Evolutionary conservation across 192 early-diverging fungal genomes (phyloP), one percentile per base, ranked within the genome.

Genomic region (Linnemannia hyalina): DNA sequence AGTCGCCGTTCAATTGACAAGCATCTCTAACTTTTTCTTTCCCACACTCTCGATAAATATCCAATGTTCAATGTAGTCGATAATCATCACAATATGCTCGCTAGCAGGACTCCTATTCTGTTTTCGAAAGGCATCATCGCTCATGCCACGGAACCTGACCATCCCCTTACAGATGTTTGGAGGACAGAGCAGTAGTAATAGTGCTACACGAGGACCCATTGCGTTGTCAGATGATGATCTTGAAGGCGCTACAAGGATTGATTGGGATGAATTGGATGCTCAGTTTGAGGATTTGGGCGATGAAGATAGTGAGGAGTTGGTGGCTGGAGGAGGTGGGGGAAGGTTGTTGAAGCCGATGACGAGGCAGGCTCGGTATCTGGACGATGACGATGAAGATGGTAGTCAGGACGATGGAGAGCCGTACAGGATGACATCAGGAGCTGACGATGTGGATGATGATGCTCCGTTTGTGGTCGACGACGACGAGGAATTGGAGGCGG

Each of bases 171-270:
- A 83, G 38, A 74, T 77, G 72, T 83, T 83, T 77, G 55, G 68
- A 13, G 60, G 76, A 41, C 73, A 77, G 47, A 76, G 52, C 63
- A 65, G 23, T 41, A 23, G 49, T 41, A 36, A 26, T 20, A 6
- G 20, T 20, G 65, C 46, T 6, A 29, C 74, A 73, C 79, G 84
- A 26, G 84, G 84, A 32, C 84, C 84, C 0, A 86, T 86, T 70
- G 84, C 84, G 9, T 41, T 86, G 15, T 78, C 84, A 15, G 84
- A 86, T 40, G 84, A 86, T 69, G 84, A 86, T 11, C 38, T 86
- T 1, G 71, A 29, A 3, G 84, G 84, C n/a, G 84, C 84, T 8
- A 77, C 75, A 46, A 72, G 84, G 32, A 46, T 86, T 41, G 84
- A 86, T 26, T 86, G 84, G 84, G 84, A 86, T 11, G 84, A 80